Base-by-base conservation (phyloP, 148 eudicot genomes). In the Silene conica region DNA sequence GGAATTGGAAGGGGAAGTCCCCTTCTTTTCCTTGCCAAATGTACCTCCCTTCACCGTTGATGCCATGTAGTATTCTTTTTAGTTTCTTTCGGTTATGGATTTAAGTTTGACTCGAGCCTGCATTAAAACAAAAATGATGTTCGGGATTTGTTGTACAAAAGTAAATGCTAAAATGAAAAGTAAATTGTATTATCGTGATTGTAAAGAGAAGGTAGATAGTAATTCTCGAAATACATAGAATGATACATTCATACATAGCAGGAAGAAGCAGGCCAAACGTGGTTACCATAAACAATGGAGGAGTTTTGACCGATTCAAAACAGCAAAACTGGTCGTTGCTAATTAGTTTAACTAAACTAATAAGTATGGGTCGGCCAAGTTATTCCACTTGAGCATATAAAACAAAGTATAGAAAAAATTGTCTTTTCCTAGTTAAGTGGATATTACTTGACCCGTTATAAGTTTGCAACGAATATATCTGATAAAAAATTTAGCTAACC, bases 21-120 rank as follows among this genome's bases (percentile, higher is more conserved):
- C 85, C 69, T 70, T 85, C 82, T 77, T 86, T 67, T 82, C 89
- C 79, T 71, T 87, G 19, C 80, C 78, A 67, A 43, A 50, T 45
- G 21, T 70, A 70, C 65, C 73, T 56, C 82, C 84, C 64, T 69
- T 88, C 23, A 68, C n/a, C 63, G 63, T 83, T 78, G 89, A 83
- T 83, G 88, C 78, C 92, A 88, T 88, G 7, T 52, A 52, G 34
- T n/a, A n/a, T n/a, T 58, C 59, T 64, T 21, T 31, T 57, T 9
- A 3, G 1, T 55, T 20, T 20, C 43, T 38, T 38, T 38, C 7
- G 1, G 43, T 6, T 38, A 38, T 38, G 7, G 43, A 38, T 22
- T 26, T 13, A 21, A 38, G 26, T 45, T 78, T 20, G 73, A 78
- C 28, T 34, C 56, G 7, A 57, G 34, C 73, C 78, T 80, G 60